A percentile compares a stretch with the other conserved stretches of the same genome.
Evolutionary conservation across 331 rosid species (phyloP).

Genomic region (Malus hybrid): DNA sequence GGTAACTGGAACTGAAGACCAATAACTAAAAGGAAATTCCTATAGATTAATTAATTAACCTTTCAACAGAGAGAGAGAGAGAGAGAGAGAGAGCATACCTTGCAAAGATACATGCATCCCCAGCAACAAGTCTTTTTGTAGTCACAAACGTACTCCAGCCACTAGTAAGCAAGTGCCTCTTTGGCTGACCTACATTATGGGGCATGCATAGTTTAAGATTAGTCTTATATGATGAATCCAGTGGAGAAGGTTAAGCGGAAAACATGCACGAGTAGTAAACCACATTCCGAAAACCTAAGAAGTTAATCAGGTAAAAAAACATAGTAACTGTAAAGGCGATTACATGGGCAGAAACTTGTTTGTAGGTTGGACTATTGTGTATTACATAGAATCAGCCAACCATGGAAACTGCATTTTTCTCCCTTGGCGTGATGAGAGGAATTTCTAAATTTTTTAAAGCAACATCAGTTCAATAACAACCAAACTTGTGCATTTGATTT

Average conservation of each 20-base stretch:
- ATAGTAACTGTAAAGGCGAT: not conserved
- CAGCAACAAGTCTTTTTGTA: constrained; percentile 53
- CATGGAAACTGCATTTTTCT: not conserved
- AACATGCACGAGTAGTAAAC: not conserved
- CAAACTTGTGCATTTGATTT: no score
- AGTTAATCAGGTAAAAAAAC: no score
- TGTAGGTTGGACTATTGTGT: not conserved
- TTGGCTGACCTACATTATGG: constrained; percentile 51
- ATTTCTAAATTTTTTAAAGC: not conserved
- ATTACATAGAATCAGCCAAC: not conserved
- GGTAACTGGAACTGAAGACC: not conserved
- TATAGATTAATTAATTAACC: not conserved
- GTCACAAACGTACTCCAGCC: constrained; percentile 70
- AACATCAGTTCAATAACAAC: not conserved
- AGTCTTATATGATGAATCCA: not conserved
- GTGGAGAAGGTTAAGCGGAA: not conserved
- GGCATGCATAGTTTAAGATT: not conserved
- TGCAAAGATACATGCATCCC: constrained; percentile 61
- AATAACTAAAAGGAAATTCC: not conserved
- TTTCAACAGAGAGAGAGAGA: not conserved
- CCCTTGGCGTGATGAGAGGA: not conserved
- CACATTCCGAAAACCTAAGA: no score
- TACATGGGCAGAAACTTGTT: not conserved
- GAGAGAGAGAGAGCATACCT: constrained; percentile 32
- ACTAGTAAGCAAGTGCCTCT: constrained; percentile 62